Evolutionary conservation across 805 yeast genomes (phyloP).

Genomic region (Metschnikowia vanudenii): DNA sequence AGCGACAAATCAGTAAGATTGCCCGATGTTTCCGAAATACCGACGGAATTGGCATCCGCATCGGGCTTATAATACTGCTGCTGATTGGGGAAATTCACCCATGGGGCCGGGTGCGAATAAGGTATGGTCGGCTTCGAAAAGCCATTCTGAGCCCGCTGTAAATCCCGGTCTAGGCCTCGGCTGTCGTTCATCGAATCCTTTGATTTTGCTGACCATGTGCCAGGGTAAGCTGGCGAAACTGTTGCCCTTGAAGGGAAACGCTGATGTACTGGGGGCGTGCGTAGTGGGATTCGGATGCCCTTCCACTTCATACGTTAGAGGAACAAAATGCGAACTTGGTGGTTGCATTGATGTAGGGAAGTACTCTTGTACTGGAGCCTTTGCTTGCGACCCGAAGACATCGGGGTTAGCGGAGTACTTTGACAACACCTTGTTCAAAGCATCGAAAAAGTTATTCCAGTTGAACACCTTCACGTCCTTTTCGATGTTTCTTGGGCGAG

Average conservation of each 20-base stretch:
- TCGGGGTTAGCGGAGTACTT: constrained; percentile 44
- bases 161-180: constrained; percentile 17
- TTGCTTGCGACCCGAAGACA: not conserved
- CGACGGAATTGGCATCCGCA: constrained; percentile 9
- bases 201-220: constrained; percentile 4
- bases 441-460: constrained; percentile 54
- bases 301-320: constrained; percentile 5
- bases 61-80: constrained; percentile 15
- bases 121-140: constrained; percentile 7
- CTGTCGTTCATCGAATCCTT: constrained; percentile 1
- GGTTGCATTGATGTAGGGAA: constrained; percentile 2
- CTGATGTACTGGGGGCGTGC: constrained; percentile 11
- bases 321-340: constrained; percentile 2
- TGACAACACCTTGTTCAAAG: constrained; percentile 54
- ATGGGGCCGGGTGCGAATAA: constrained; percentile 3
- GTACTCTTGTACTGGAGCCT: not conserved
- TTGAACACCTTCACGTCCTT: constrained; percentile 67
- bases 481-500: constrained; percentile 68
- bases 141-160: not conserved
- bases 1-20: constrained; percentile 17
- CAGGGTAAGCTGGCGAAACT: constrained; percentile 7
- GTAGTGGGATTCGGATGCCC: constrained; percentile 9
- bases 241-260: constrained; percentile 2
- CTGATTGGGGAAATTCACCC: constrained; percentile 7
- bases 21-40: constrained; percentile 15